phyloP scores from a whole-genome alignment of 768 basidiomycete genomes.

The Cystobasidium ongulense region DNA sequence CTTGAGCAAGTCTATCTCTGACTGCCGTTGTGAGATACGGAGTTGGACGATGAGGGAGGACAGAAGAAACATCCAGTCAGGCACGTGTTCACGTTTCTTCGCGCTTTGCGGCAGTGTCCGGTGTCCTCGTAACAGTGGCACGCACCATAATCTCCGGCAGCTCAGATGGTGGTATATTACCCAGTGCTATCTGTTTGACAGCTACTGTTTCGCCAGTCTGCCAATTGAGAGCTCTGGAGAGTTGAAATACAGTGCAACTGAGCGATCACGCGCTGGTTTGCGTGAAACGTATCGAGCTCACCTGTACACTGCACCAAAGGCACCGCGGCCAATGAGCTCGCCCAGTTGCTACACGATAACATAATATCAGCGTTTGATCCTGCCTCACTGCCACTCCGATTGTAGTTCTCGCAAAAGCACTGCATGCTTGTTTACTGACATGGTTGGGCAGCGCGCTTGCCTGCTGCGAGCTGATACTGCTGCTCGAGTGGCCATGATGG shows the following conservation, averaged over 20 bases:
- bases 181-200: conserved; percentile 87
- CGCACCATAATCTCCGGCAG: conserved; percentile 92
- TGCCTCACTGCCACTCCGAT: background rate
- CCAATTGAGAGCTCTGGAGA: conserved; percentile 46
- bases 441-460: conserved; percentile 23
- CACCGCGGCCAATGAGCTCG: conserved; percentile 31
- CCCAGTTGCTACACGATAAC: conserved; percentile 18
- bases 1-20: conserved; percentile 93
- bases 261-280: background rate
- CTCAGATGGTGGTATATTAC: conserved; percentile 85
- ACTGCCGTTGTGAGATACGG: conserved; percentile 50
- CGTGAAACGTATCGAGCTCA: background rate
- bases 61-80: conserved; percentile 37
- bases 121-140: background rate
- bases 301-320: conserved; percentile 31
- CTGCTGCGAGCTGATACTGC: background rate
- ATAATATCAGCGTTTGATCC: background rate
- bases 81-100: background rate
- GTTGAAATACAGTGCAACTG: background rate
- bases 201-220: conserved; percentile 97
- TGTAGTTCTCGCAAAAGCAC: background rate
- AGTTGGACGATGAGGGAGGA: no score
- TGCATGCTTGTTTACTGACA: conserved; percentile 22
- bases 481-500: conserved; percentile 6
- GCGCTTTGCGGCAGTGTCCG: background rate